phyloP scores from a whole-genome alignment of 129 eudicot species.

The Chrysanthemum lavandulifolium region DNA sequence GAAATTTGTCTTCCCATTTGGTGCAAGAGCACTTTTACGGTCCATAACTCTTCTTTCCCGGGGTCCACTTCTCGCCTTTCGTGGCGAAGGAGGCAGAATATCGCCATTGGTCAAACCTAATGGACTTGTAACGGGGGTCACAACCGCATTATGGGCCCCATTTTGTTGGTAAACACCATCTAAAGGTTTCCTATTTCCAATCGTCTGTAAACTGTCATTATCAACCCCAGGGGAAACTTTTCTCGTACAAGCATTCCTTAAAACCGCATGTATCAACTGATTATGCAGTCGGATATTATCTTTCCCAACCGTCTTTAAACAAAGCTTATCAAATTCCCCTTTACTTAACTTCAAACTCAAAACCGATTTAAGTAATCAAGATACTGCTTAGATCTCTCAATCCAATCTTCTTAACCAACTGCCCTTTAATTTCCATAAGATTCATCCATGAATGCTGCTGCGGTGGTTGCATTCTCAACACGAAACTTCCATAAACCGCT shows the following conservation, averaged over 20 bases:
- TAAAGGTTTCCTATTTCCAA: slow-evolving; percentile 40
- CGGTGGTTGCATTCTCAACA: slow-evolving; percentile 88
- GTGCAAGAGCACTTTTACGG: slow-evolving; percentile 59
- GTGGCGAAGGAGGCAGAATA: slow-evolving; percentile 62
- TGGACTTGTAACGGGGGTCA: slow-evolving; percentile 38
- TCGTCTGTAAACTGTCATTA: slow-evolving; percentile 22
- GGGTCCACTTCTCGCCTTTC: slow-evolving; percentile 54
- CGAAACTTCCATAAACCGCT: slow-evolving; percentile 46
- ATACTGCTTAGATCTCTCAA: slow-evolving; percentile 71
- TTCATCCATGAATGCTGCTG: slow-evolving; percentile 73
- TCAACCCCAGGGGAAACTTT: slow-evolving; percentile 39
- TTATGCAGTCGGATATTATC: slow-evolving; percentile 84
- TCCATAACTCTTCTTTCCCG: slow-evolving; percentile 64
- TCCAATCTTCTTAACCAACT: slow-evolving; percentile 69
- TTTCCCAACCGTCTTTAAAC: slow-evolving; percentile 71
- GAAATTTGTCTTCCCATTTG: slow-evolving; percentile 44
- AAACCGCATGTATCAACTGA: slow-evolving; percentile 65
- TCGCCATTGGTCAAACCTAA: slow-evolving; percentile 59
- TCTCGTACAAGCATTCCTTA: slow-evolving; percentile 60
- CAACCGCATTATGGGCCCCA: slow-evolving; percentile 21
- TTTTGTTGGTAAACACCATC: slow-evolving; percentile 48
- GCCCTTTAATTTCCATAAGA: slow-evolving; percentile 69
- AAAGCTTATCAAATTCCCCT: slow-evolving; percentile 70
- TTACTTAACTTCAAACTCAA: slow-evolving; percentile 71
- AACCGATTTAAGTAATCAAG: slow-evolving; percentile 57